Percentiles rank a stretch among this genome's conserved stretches.
Conservation (phyloP, 2,329 filamentous ascomycete species). For the Didymella segeticola region DNA sequence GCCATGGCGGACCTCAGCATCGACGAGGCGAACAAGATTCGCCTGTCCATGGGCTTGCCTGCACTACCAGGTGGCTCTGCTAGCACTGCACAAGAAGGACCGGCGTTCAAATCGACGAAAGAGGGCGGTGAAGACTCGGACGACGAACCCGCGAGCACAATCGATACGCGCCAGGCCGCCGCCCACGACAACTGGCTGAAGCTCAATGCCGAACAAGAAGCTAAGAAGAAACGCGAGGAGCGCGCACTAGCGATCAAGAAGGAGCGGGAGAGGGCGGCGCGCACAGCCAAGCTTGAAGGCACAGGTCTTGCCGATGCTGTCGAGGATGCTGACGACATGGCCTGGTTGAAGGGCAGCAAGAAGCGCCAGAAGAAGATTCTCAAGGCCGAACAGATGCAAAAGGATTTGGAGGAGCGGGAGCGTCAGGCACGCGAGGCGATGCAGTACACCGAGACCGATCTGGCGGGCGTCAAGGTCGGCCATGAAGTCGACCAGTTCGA, state of each 20-base stretch:
- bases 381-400: slow-evolving; percentile 71
- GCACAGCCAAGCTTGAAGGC: slow-evolving; percentile 77
- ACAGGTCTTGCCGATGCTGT: slow-evolving; percentile 83
- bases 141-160: slow-evolving; percentile 78
- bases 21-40: slow-evolving; percentile 92
- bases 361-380: slow-evolving; percentile 93
- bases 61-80: slow-evolving; percentile 83
- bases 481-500: slow-evolving; percentile 85
- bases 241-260: slow-evolving; percentile 84
- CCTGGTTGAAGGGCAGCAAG: slow-evolving; percentile 89
- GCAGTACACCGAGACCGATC: slow-evolving; percentile 83
- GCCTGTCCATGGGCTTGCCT: slow-evolving; percentile 86
- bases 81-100: slow-evolving; percentile 57
- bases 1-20: slow-evolving; percentile 59
- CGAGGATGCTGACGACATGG: slow-evolving; percentile 74
- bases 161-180: slow-evolving; percentile 79
- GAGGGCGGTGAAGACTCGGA: slow-evolving; percentile 62
- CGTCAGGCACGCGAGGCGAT: slow-evolving; percentile 65
- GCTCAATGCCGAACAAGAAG: slow-evolving; percentile 70
- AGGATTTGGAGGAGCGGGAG: slow-evolving; percentile 77
- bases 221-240: slow-evolving; percentile 80
- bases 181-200: slow-evolving; percentile 78
- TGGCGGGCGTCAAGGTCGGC: slow-evolving; percentile 89
- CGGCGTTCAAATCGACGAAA: slow-evolving; percentile 61
- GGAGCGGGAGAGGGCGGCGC: slow-evolving; percentile 82